Base-by-base conservation (phyloP, 176 grass and related monocot genomes). In the Secale cereale region DNA sequence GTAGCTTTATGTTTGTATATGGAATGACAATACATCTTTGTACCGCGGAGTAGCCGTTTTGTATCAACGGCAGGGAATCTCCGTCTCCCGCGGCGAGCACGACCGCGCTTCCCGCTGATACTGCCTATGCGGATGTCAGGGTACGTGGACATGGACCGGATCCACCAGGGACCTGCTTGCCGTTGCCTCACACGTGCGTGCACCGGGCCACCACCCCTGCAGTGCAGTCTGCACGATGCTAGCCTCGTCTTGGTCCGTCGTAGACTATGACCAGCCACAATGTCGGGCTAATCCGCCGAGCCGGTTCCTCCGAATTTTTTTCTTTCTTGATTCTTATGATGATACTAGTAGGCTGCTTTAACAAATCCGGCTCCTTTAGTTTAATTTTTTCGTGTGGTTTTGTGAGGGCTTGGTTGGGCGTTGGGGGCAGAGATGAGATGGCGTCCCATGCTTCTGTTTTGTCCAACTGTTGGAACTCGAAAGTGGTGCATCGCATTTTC, bases 371-470 rank as follows among this genome's bases (percentile, higher is more conserved):
- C 22, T 31, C 80, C 57, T 15, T 43, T 75, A 16, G 13, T 37
- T 90, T 59, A 59, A 74, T 14, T 5, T 60, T 23, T 74, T 35
- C 59, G 33, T 57, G 59, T 39, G 75, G 6, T n/a, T 67, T 25
- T 68, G 79, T 33, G 72, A 59, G 1, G 69, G 54, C 5, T 13
- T 52, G 48, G 48, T 52, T 52, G 48, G 48, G 15, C 16, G 48
- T 52, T 48, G 56, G 28, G 70, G 6, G 36, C 23, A 3, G 84
- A 14, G 41, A 14, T 25, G 26, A 32, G 41, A 10, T 25, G 26
- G 48, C 61, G 87, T 52, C 27, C 35, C 74, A 64, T 74, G 65
- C 43, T 74, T 82, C 72, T 86, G 41, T 86, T 90, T 79, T 73
- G 57, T 83, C 88, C 78, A 10, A 86, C 78, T 71, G 78, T 57